These are phyloP conservation scores for Malassezia slooffiae DNA, from an alignment of 1,284 basidiomycete species.

Conservation along the genomic window DNA sequence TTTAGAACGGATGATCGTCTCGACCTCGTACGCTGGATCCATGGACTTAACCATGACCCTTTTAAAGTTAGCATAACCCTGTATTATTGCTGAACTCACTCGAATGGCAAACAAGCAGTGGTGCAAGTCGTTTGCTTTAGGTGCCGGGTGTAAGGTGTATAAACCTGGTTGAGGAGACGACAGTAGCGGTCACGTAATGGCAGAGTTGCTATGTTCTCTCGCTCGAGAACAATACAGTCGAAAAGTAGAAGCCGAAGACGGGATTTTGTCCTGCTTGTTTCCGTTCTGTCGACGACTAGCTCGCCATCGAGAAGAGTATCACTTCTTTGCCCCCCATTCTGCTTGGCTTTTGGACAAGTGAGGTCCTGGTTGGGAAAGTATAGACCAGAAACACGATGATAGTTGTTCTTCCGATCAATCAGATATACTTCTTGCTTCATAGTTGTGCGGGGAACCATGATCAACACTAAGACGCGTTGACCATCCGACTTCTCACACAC, in stretches of 20 bases:
- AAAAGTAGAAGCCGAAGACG: constrained; percentile 78
- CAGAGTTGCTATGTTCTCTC: constrained; percentile 72
- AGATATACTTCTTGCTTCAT: constrained; percentile 61
- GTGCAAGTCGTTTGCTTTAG: constrained; percentile 56
- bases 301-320: constrained; percentile 85
- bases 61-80: too few species aligned
- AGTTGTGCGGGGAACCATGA: constrained; percentile 53
- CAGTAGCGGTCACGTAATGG: constrained; percentile 79
- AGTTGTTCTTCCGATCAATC: constrained; percentile 86
- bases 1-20: constrained; percentile 69
- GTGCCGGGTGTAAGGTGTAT: constrained; percentile 66
- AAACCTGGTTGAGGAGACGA: constrained; percentile 69
- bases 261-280: constrained; percentile 56
- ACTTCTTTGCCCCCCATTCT: constrained; percentile 50
- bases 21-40: constrained; percentile 74
- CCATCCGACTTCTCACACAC: constrained; percentile 99
- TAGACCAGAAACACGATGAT: constrained; percentile 58
- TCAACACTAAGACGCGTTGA: constrained; percentile 73
- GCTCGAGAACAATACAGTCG: constrained; percentile 79
- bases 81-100: not conserved
- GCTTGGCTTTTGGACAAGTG: constrained; percentile 9
- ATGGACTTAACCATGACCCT: constrained; percentile 76
- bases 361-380: constrained; percentile 58
- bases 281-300: constrained; percentile 79
- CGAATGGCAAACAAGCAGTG: too few species aligned